Conservation (phyloP, 2,329 filamentous ascomycete species). For the Penicillium hesseltinei region DNA sequence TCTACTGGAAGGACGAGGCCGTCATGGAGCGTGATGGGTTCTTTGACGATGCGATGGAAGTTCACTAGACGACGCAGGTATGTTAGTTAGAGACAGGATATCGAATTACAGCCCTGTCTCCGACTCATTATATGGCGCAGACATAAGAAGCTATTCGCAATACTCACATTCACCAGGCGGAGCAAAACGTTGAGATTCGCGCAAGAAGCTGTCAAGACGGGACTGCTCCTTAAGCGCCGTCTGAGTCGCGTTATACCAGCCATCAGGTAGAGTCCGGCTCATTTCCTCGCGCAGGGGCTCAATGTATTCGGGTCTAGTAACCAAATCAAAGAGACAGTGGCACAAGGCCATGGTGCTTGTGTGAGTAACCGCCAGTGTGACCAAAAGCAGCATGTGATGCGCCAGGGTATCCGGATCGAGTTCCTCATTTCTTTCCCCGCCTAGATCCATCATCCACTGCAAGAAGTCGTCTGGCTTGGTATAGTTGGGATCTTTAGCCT, state of each 20-base stretch:
- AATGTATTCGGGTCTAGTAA: slow-evolving; percentile 50
- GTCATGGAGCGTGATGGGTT: slow-evolving; percentile 25
- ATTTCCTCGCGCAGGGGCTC: slow-evolving; percentile 54
- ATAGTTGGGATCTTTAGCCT: slow-evolving; percentile 15
- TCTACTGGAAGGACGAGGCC: slow-evolving; percentile 24
- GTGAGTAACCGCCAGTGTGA: slow-evolving; percentile 29
- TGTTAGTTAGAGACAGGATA: neutral
- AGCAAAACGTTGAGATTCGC: slow-evolving; percentile 30
- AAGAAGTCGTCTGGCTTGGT: slow-evolving; percentile 32
- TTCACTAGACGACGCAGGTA: slow-evolving; percentile 20
- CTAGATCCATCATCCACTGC: slow-evolving; percentile 35
- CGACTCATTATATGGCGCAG: neutral
- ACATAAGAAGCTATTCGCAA: neutral
- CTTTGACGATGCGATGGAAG: slow-evolving; percentile 29
- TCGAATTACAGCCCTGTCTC: neutral
- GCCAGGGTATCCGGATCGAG: slow-evolving; percentile 24
- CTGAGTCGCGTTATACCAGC: slow-evolving; percentile 28
- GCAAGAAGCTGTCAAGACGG: slow-evolving; percentile 31
- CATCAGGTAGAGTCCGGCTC: slow-evolving; percentile 21
- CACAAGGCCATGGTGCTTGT: slow-evolving; percentile 31
- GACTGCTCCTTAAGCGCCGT: slow-evolving; percentile 19
- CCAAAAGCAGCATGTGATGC: slow-evolving; percentile 27
- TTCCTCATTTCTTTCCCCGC: slow-evolving; percentile 20
- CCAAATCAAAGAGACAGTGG: slow-evolving; percentile 53
- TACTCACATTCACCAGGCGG: slow-evolving; percentile 29